These are phyloP conservation scores for Rhodotorula sp. DNA, from an alignment of 1,284 basidiomycete species.

Conservation along the genomic window DNA sequence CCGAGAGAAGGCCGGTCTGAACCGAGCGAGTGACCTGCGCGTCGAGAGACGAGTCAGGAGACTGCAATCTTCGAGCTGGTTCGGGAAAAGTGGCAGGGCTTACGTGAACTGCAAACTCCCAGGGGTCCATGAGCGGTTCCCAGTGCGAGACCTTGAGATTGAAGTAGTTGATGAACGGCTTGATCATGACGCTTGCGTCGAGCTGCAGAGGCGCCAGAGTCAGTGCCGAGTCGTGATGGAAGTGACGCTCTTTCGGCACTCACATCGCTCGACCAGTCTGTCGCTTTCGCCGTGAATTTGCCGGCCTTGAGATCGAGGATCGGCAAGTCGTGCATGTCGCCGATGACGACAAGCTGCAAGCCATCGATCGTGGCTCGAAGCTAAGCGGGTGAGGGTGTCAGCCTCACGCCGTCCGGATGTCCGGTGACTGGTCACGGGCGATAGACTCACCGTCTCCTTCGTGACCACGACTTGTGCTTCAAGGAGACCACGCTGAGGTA, in stretches of 20 bases:
- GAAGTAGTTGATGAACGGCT: constrained; percentile 88
- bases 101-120: constrained; percentile 80
- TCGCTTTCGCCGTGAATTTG: constrained; percentile 77
- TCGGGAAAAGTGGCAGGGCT: background rate
- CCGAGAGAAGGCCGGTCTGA: constrained; percentile 47
- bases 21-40: constrained; percentile 52
- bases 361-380: constrained; percentile 82
- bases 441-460: constrained; percentile 58
- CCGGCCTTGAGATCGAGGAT: constrained; percentile 85
- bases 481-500: constrained; percentile 12
- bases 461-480: constrained; percentile 63
- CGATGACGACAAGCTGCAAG: constrained; percentile 89
- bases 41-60: background rate
- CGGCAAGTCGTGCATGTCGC: constrained; percentile 92
- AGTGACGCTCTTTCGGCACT: constrained; percentile 38
- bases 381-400: constrained; percentile 51
- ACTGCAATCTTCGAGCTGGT: background rate
- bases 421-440: no score
- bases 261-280: constrained; percentile 94
- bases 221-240: background rate
- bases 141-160: constrained; percentile 97
- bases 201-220: constrained; percentile 56
- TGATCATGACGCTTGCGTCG: constrained; percentile 74
- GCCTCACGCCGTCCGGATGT: background rate
- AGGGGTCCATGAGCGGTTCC: constrained; percentile 99